Percentiles rank a stretch among this genome's conserved stretches.
Evolutionary conservation across 2,329 filamentous ascomycete genomes (phyloP).

Genomic region (Teratosphaeriaceae sp.): DNA sequence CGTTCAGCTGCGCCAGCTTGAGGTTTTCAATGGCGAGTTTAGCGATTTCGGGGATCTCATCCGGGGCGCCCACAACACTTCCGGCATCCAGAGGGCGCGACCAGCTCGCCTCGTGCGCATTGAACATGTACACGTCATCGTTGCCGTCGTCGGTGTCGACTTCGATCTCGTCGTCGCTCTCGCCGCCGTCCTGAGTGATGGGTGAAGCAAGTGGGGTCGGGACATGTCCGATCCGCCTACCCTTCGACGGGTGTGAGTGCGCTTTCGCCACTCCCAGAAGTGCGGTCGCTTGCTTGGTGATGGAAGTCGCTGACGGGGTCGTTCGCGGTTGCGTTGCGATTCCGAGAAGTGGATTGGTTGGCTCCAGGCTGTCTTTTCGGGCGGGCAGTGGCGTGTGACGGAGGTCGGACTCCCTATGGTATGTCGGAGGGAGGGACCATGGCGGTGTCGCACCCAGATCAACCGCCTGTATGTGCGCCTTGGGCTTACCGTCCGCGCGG

Average conservation of each 20-base stretch:
- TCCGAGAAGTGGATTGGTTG: neutral
- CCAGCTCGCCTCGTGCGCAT: neutral
- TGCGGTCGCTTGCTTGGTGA: neutral
- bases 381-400: conserved; percentile 2
- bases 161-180: conserved; percentile 1
- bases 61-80: neutral
- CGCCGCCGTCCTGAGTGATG: neutral
- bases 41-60: conserved; percentile 1
- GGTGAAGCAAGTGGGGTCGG: neutral
- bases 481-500: neutral
- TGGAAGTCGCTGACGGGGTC: no score
- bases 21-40: neutral
- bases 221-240: neutral
- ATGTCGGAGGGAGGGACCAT: conserved; percentile 1
- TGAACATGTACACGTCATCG: conserved; percentile 8
- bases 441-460: conserved; percentile 6
- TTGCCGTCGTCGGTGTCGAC: conserved; percentile 7
- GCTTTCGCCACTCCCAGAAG: neutral
- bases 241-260: neutral
- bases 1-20: neutral
- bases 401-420: conserved; percentile 8
- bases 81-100: neutral
- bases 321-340: neutral
- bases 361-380: neutral
- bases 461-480: neutral